Evolutionary conservation across 225 moss, liverwort and hornwort species (phyloP).

Genomic region (Lunularia cruciata): DNA sequence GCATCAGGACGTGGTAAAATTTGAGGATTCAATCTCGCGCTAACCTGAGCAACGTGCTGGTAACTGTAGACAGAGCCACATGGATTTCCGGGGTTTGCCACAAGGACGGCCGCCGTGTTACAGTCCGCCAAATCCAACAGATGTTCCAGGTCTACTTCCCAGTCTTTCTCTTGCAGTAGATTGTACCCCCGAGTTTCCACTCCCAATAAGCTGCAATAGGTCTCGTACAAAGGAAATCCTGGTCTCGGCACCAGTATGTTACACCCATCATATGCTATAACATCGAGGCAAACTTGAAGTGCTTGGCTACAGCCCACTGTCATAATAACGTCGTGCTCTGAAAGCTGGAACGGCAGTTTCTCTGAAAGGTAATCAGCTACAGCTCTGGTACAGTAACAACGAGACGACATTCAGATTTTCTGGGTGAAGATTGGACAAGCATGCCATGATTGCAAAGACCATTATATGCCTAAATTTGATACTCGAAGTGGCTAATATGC

Average conservation of each 20-base stretch:
- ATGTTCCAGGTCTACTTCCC: slow-evolving; percentile 67
- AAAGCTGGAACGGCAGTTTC: slow-evolving; percentile 54
- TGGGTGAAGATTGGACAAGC: too few relatives aligned
- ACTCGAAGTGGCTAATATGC: too few relatives aligned
- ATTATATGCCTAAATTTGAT: too few relatives aligned
- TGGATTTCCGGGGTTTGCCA: slow-evolving; percentile 78
- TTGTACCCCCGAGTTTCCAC: slow-evolving; percentile 59
- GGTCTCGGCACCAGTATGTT: slow-evolving; percentile 73
- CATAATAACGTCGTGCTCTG: slow-evolving; percentile 62
- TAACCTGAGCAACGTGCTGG: slow-evolving; percentile 63
- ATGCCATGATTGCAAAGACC: too few relatives aligned
- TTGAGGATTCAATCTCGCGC: neutral
- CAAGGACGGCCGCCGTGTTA: slow-evolving; percentile 60
- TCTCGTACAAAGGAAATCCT: slow-evolving; percentile 75
- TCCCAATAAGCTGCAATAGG: slow-evolving; percentile 66
- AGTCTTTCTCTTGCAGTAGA: slow-evolving; percentile 60
- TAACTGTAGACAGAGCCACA: slow-evolving; percentile 66
- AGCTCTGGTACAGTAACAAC: slow-evolving; percentile 38
- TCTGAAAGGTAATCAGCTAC: slow-evolving; percentile 72
- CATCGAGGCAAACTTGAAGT: slow-evolving; percentile 64
- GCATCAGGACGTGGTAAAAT: neutral
- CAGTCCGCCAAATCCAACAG: slow-evolving; percentile 45
- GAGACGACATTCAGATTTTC: too few relatives aligned
- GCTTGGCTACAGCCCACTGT: slow-evolving; percentile 75
- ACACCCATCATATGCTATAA: slow-evolving; percentile 49